phyloP scores from a whole-genome alignment of 2,329 filamentous ascomycete genomes.

The Tolypocladium tundrense region DNA sequence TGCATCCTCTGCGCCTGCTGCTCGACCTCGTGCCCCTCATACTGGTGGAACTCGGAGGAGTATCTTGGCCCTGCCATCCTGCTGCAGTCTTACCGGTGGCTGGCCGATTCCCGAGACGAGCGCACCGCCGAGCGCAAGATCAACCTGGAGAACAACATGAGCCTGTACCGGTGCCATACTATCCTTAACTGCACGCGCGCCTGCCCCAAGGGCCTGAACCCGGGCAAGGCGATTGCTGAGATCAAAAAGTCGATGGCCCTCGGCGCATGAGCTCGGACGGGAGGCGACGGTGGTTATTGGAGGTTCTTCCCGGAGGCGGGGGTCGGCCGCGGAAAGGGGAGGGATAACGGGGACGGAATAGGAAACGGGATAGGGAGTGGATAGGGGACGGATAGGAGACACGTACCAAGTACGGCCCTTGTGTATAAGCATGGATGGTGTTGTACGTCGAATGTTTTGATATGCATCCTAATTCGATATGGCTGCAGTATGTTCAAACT shows the following conservation, averaged over 20 bases:
- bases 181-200: slow-evolving; percentile 98
- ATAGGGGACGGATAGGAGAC: background rate
- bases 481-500: no score
- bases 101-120: slow-evolving; percentile 91
- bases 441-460: background rate
- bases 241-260: slow-evolving; percentile 95
- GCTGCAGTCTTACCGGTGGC: slow-evolving; percentile 95
- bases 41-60: slow-evolving; percentile 99
- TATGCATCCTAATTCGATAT: background rate
- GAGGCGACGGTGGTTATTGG: background rate
- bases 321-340: background rate
- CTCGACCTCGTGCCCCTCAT: slow-evolving; percentile 97
- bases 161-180: slow-evolving; percentile 96
- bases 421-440: background rate
- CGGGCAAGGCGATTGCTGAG: slow-evolving; percentile 87
- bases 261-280: slow-evolving; percentile 12
- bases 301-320: background rate
- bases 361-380: background rate
- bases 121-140: slow-evolving; percentile 78
- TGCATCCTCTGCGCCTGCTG: slow-evolving; percentile 99
- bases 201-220: slow-evolving; percentile 97
- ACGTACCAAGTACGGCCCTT: background rate
- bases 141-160: slow-evolving; percentile 96
- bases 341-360: background rate
- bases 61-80: slow-evolving; percentile 96